phyloP scores from a whole-genome alignment of 2,329 filamentous ascomycete species.

The Beauveria australis region DNA sequence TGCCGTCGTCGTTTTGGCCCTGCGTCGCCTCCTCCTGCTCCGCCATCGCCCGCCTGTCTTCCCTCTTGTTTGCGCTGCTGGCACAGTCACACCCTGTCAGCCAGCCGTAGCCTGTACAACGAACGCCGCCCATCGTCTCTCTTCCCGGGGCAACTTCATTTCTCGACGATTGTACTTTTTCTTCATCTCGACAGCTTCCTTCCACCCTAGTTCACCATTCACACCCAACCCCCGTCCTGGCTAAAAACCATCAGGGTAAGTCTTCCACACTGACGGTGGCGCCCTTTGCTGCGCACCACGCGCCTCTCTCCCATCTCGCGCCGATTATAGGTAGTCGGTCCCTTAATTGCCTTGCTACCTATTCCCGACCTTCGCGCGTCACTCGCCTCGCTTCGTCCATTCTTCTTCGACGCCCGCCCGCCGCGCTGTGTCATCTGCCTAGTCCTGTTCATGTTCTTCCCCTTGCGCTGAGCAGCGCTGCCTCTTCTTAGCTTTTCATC shows the following conservation, averaged over 20 bases:
- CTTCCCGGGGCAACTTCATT: not conserved
- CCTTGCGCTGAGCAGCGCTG: not conserved
- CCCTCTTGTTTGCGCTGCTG: constrained; percentile 5
- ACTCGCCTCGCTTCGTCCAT: not conserved
- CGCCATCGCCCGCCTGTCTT: constrained; percentile 1
- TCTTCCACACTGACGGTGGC: not conserved
- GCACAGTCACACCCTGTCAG: constrained; percentile 5
- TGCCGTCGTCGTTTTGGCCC: not conserved
- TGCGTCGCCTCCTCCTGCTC: not conserved
- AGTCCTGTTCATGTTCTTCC: not conserved
- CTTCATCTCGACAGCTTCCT: not conserved
- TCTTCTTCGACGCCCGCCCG: not conserved
- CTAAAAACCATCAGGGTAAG: constrained; percentile 5
- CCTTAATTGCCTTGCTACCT: not conserved
- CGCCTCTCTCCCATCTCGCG: not conserved
- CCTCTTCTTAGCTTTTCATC: not conserved
- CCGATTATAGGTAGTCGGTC: not conserved
- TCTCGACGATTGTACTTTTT: not conserved
- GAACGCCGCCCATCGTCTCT: not conserved
- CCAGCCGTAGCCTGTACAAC: not conserved
- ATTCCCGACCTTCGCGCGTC: not conserved
- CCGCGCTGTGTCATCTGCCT: not conserved
- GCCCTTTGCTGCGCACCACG: not conserved
- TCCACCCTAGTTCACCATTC: not conserved
- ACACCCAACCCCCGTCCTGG: not conserved